These are phyloP conservation scores for Waltergamsia citrina DNA, from an alignment of 2,329 filamentous ascomycete species.

Conservation along the genomic window DNA sequence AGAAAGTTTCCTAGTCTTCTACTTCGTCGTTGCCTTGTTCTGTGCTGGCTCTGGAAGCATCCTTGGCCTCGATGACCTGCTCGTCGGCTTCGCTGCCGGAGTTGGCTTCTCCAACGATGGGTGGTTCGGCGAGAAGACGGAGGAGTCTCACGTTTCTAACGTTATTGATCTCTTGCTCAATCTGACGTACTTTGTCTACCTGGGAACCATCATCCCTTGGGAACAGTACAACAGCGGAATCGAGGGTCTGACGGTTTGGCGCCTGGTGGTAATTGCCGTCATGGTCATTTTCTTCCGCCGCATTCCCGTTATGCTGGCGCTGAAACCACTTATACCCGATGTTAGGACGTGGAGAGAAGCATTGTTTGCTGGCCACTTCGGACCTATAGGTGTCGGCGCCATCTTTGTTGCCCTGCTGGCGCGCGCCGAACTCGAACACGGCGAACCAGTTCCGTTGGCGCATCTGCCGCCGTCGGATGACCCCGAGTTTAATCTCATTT, in stretches of 20 bases:
- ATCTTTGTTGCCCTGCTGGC: conserved; percentile 93
- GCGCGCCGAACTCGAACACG: conserved; percentile 78
- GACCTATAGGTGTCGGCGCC: conserved; percentile 92
- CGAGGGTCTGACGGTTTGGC: conserved; percentile 76
- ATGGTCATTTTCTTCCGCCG: conserved; percentile 93
- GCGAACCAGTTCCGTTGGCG: conserved; percentile 63
- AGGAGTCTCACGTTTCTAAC: conserved; percentile 97
- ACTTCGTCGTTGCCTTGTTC: conserved; percentile 93
- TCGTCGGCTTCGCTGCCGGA: conserved; percentile 89
- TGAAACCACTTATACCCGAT: conserved; percentile 92
- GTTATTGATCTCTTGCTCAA: conserved; percentile 97
- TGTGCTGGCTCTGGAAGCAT: conserved; percentile 90
- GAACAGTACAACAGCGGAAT: conserved; percentile 70
- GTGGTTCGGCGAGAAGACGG: conserved; percentile 97
- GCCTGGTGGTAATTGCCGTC: conserved; percentile 85
- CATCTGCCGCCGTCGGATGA: conserved; percentile 44
- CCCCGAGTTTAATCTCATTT: conserved; percentile 60
- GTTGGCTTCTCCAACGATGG: conserved; percentile 99
- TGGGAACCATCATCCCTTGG: conserved; percentile 97
- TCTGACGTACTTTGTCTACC: conserved; percentile 95
- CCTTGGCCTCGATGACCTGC: conserved; percentile 82
- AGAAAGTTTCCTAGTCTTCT: conserved; percentile 97
- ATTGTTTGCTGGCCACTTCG: conserved; percentile 93
- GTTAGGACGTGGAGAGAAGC: conserved; percentile 98
- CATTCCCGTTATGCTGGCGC: conserved; percentile 83